Conservation (phyloP, 768 basidiomycete species). For the Boletus subparvulus region DNA sequence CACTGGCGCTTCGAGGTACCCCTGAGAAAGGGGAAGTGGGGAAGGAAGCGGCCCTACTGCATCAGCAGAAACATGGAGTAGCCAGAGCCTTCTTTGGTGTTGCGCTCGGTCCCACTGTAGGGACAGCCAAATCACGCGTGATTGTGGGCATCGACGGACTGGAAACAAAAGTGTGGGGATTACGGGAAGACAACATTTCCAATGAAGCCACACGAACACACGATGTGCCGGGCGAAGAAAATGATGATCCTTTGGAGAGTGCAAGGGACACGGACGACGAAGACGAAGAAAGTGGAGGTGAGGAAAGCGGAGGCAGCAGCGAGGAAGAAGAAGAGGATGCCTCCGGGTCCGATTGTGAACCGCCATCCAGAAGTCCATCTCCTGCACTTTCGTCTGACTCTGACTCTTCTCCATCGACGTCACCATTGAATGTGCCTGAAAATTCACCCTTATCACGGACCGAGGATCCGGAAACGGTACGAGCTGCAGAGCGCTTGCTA, state of each 20-base stretch:
- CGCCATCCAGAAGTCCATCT: constrained; percentile 28
- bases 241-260: not conserved
- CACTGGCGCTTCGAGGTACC: constrained; percentile 44
- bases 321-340: constrained; percentile 12
- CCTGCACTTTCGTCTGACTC: constrained; percentile 21
- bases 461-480: constrained; percentile 36
- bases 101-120: constrained; percentile 63
- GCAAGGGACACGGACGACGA: constrained; percentile 1
- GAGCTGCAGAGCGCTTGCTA: constrained; percentile 41
- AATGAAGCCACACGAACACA: constrained; percentile 31
- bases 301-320: not conserved
- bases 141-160: constrained; percentile 65
- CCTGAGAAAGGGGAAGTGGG: not conserved
- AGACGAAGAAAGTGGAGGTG: constrained; percentile 9
- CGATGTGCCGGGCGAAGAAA: not conserved
- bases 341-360: constrained; percentile 12
- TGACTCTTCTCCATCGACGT: constrained; percentile 25
- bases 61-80: constrained; percentile 1
- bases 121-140: constrained; percentile 59
- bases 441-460: constrained; percentile 4
- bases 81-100: constrained; percentile 56
- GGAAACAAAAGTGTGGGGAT: constrained; percentile 43
- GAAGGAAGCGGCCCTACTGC: not conserved
- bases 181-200: constrained; percentile 7
- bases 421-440: constrained; percentile 2